These are phyloP conservation scores for Malus sieversii DNA, from an alignment of 306 rosid genomes.

Conservation along the genomic window DNA sequence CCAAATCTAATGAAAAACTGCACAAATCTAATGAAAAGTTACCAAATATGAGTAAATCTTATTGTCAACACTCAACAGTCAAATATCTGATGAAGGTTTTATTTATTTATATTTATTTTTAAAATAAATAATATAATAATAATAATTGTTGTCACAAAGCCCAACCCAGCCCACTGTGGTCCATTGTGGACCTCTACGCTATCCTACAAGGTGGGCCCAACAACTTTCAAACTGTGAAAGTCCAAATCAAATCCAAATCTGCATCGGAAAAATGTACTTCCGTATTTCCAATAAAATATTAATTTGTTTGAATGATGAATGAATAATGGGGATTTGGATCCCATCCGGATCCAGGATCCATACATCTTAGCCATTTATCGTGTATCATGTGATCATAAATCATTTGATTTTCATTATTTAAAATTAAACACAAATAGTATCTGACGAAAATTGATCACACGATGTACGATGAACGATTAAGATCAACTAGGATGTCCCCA, in stretches of 20 bases:
- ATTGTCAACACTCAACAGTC: background rate
- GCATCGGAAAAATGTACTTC: background rate
- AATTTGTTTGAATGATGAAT: background rate
- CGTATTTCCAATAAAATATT: background rate
- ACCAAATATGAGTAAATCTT: background rate
- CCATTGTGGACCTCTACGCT: slow-evolving; percentile 5
- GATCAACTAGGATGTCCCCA: too few relatives aligned
- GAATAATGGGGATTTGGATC: background rate
- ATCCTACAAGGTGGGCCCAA: slow-evolving; percentile 16
- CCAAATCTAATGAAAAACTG: background rate
- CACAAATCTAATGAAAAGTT: background rate
- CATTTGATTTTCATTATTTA: too few relatives aligned
- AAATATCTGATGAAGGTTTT: background rate
- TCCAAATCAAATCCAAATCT: background rate
- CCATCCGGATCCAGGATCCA: too few relatives aligned
- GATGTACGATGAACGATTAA: too few relatives aligned
- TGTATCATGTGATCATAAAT: too few relatives aligned
- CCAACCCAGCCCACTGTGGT: slow-evolving; percentile 3
- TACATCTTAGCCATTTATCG: too few relatives aligned
- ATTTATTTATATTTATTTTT: background rate
- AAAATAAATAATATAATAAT: too few relatives aligned
- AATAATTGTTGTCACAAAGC: background rate
- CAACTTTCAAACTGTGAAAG: background rate
- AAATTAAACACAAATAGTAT: too few relatives aligned
- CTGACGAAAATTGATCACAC: too few relatives aligned